These are phyloP conservation scores for Aureobasidium uvarum DNA, from an alignment of 2,329 filamentous ascomycete species.

Conservation along the genomic window DNA sequence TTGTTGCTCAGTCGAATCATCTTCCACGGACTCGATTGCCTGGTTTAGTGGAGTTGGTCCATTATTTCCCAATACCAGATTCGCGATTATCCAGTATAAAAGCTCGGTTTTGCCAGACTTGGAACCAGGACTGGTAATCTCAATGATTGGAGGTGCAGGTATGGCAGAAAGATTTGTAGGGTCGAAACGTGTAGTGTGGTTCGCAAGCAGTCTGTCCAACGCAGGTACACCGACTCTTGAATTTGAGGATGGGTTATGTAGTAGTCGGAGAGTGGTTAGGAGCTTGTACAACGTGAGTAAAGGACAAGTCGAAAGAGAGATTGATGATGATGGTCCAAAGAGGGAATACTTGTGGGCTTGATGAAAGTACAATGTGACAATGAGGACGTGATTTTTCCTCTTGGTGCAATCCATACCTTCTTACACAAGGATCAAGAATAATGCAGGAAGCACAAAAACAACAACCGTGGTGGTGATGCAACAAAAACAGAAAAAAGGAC, in stretches of 20 bases:
- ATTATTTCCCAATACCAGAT: conserved; percentile 46
- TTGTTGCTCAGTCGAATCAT: background rate
- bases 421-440: background rate
- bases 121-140: conserved; percentile 53
- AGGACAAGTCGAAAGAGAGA: no score
- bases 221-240: conserved; percentile 47
- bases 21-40: background rate
- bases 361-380: background rate
- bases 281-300: background rate
- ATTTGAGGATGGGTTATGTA: conserved; percentile 24
- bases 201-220: conserved; percentile 45
- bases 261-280: background rate
- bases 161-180: conserved; percentile 23
- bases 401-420: background rate
- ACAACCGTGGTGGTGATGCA: background rate
- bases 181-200: conserved; percentile 23
- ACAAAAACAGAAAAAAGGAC: background rate
- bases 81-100: conserved; percentile 55
- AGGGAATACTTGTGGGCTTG: background rate
- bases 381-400: background rate
- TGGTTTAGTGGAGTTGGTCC: background rate
- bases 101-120: conserved; percentile 59
- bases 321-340: background rate
- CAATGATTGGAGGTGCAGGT: conserved; percentile 46
- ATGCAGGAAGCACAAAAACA: background rate